Evolutionary conservation across 495 filamentous ascomycete genomes (phyloP).

Genomic region (Chaetomium cochliodes): DNA sequence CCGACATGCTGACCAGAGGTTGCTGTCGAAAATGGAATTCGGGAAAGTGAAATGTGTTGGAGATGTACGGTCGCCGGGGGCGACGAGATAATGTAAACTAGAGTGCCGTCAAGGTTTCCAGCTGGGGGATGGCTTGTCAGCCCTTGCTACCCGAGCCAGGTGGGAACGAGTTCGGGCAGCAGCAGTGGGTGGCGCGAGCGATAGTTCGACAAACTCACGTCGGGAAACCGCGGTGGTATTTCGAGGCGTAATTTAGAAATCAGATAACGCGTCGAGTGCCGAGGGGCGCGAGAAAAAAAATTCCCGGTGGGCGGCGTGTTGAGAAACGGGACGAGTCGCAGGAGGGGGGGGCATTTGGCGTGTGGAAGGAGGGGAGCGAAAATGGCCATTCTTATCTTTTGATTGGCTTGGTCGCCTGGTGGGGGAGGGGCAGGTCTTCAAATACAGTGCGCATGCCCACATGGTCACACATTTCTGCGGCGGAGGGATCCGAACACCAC

Average conservation of each 20-base stretch:
- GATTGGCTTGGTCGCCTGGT: slow-evolving; percentile 18
- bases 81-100: background rate
- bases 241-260: background rate
- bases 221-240: background rate
- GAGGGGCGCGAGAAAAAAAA: slow-evolving; percentile 18
- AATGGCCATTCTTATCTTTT: slow-evolving; percentile 22
- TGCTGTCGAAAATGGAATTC: background rate
- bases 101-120: background rate
- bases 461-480: background rate
- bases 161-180: slow-evolving; percentile 17
- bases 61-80: background rate
- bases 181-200: background rate
- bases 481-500: background rate
- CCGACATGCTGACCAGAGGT: slow-evolving; percentile 61
- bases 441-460: background rate
- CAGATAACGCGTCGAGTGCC: slow-evolving; percentile 16
- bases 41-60: background rate
- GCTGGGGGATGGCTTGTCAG: slow-evolving; percentile 12
- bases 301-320: slow-evolving; percentile 12
- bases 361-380: slow-evolving; percentile 23
- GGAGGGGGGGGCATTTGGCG: slow-evolving; percentile 19
- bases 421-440: slow-evolving; percentile 24
- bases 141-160: slow-evolving; percentile 23
- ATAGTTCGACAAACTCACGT: background rate
- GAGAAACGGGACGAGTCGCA: slow-evolving; percentile 12